Conservation (phyloP, 768 basidiomycete genomes). For the Kwoniella dejecticola region DNA sequence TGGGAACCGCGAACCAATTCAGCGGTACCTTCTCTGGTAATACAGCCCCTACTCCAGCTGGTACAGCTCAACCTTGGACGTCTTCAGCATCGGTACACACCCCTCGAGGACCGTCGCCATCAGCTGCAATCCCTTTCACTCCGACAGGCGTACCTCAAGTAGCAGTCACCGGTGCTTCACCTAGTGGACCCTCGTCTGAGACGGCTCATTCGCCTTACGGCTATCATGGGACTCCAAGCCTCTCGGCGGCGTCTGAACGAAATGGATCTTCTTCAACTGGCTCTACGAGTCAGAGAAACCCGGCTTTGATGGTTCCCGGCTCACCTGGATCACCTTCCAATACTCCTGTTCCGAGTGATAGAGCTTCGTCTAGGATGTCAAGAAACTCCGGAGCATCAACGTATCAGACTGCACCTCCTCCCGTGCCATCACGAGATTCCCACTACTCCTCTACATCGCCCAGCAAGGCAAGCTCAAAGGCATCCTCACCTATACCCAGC, state of each 20-base stretch:
- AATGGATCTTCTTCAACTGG: not conserved
- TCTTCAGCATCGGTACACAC: not conserved
- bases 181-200: constrained; percentile 3
- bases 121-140: not conserved
- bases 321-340: constrained; percentile 10
- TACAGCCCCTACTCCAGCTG: constrained; percentile 9
- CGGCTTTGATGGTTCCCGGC: too few relatives aligned
- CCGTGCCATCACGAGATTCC: constrained; percentile 40
- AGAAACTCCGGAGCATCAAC: constrained; percentile 22
- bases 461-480: constrained; percentile 4
- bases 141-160: constrained; percentile 17
- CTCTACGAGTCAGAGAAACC: not conserved
- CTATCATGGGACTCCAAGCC: too few relatives aligned
- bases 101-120: constrained; percentile 1
- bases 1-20: constrained; percentile 11
- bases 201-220: not conserved
- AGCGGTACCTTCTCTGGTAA: constrained; percentile 1
- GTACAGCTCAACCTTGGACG: constrained; percentile 6
- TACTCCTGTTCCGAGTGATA: constrained; percentile 22
- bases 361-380: constrained; percentile 17
- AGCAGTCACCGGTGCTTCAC: constrained; percentile 25
- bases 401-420: constrained; percentile 45
- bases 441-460: constrained; percentile 30
- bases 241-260: constrained; percentile 1
- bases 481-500: not conserved